Evolutionary conservation across 192 early-diverging fungal genomes (phyloP).

Genomic region (Coemansia sp.): DNA sequence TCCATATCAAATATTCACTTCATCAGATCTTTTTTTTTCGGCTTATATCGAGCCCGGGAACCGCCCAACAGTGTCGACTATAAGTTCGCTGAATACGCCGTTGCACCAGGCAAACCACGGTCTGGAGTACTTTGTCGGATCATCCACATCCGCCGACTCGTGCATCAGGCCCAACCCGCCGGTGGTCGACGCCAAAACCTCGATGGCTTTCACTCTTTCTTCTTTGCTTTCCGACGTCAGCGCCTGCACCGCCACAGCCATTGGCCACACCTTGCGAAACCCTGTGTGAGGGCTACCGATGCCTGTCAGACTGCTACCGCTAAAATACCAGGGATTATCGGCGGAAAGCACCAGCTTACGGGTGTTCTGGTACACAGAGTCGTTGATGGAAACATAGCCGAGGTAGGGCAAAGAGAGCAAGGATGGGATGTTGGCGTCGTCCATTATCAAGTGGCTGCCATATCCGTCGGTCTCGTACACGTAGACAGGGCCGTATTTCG

Average conservation of each 20-base stretch:
- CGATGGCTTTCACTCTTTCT: conserved; percentile 47
- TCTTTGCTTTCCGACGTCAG: conserved; percentile 40
- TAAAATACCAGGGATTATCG: conserved; percentile 64
- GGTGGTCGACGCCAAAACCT: conserved; percentile 46
- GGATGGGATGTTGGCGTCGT: conserved; percentile 66
- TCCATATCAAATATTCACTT: too few species aligned
- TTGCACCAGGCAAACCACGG: conserved; percentile 68
- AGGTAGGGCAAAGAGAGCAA: conserved; percentile 60
- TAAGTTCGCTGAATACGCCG: conserved; percentile 56
- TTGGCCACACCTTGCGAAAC: conserved; percentile 60
- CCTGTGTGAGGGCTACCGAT: conserved; percentile 62
- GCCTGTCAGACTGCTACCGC: conserved; percentile 45
- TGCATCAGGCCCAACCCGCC: conserved; percentile 59
- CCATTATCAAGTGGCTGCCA: conserved; percentile 62
- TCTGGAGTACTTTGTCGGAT: conserved; percentile 42
- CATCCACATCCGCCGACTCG: conserved; percentile 57
- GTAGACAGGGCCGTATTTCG: conserved; percentile 54
- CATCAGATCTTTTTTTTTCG: background rate
- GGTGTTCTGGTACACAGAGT: conserved; percentile 59
- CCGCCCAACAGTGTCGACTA: conserved; percentile 8
- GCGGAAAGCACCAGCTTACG: conserved; percentile 55
- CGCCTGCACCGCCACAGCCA: conserved; percentile 56
- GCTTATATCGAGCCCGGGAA: conserved; percentile 7
- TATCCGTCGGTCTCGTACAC: conserved; percentile 68
- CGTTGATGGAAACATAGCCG: conserved; percentile 49